Conservation (phyloP, 169 alveolate species). For the Cytauxzoon felis region DNA sequence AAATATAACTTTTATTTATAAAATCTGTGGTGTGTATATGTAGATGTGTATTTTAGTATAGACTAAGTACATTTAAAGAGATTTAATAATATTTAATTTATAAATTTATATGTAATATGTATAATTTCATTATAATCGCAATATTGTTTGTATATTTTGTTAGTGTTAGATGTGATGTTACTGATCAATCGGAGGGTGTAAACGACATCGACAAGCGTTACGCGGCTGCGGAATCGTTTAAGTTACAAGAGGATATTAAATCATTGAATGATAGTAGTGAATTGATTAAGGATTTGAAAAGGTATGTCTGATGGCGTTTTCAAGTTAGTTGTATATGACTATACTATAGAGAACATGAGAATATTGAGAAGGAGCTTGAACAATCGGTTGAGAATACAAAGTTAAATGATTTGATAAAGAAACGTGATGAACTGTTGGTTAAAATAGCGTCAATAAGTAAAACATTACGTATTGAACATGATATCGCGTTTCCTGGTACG, state of each 20-base stretch:
- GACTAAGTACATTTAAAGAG: too few relatives aligned
- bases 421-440: constrained; percentile 20
- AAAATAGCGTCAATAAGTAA: constrained; percentile 35
- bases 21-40: too few relatives aligned
- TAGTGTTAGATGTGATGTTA: too few relatives aligned
- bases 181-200: not conserved
- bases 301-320: constrained; percentile 3
- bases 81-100: too few relatives aligned
- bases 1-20: too few relatives aligned
- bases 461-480: constrained; percentile 56
- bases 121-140: too few relatives aligned
- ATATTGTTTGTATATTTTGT: too few relatives aligned
- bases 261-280: constrained; percentile 8
- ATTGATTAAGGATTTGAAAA: constrained; percentile 7
- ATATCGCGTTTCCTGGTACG: constrained; percentile 40
- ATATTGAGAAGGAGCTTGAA: constrained; percentile 10
- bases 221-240: constrained; percentile 20
- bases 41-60: too few relatives aligned
- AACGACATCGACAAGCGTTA: constrained; percentile 11
- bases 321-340: not conserved
- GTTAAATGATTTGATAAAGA: constrained; percentile 24
- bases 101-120: too few relatives aligned
- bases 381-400: constrained; percentile 21
- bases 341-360: constrained; percentile 12
- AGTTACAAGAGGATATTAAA: constrained; percentile 27